These are phyloP conservation scores for Sphagnurus paluster DNA, from an alignment of 1,284 basidiomycete species.

Conservation along the genomic window DNA sequence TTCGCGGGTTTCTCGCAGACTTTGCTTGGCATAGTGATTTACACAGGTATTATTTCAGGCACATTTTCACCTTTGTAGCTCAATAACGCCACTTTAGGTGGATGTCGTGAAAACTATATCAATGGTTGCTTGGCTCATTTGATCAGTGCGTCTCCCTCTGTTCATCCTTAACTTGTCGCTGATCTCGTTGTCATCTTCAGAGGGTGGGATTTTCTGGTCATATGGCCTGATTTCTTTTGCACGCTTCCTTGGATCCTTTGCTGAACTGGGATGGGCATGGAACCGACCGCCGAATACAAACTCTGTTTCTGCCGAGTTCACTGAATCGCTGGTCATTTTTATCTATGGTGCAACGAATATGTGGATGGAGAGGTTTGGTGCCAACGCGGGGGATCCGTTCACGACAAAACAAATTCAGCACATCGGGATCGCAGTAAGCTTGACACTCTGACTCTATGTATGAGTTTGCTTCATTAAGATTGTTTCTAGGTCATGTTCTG, in stretches of 20 bases:
- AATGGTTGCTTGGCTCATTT: constrained; percentile 91
- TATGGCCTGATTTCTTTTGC: constrained; percentile 90
- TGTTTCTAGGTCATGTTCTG: constrained; percentile 79
- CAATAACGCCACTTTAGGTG: constrained; percentile 35
- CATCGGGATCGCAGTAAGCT: constrained; percentile 82
- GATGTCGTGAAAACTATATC: constrained; percentile 73
- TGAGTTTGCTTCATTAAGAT: not conserved
- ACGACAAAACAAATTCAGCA: constrained; percentile 95
- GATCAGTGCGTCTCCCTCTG: constrained; percentile 62
- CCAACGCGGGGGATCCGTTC: constrained; percentile 78
- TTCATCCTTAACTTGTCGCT: not conserved
- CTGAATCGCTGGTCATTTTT: constrained; percentile 89
- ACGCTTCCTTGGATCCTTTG: constrained; percentile 89
- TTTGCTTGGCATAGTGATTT: constrained; percentile 72
- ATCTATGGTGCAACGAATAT: constrained; percentile 89
- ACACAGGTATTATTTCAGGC: constrained; percentile 49
- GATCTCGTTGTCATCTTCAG: constrained; percentile 35
- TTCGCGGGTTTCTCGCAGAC: constrained; percentile 68
- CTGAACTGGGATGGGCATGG: constrained; percentile 95
- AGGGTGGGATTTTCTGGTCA: constrained; percentile 89
- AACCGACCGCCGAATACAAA: constrained; percentile 61
- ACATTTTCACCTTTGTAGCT: not conserved
- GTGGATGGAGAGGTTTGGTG: constrained; percentile 96
- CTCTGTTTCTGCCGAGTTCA: constrained; percentile 78
- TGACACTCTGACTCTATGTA: not conserved